These are phyloP conservation scores for Phytophthora fragariae DNA, from an alignment of 352 stramenopile species.

Conservation along the genomic window DNA sequence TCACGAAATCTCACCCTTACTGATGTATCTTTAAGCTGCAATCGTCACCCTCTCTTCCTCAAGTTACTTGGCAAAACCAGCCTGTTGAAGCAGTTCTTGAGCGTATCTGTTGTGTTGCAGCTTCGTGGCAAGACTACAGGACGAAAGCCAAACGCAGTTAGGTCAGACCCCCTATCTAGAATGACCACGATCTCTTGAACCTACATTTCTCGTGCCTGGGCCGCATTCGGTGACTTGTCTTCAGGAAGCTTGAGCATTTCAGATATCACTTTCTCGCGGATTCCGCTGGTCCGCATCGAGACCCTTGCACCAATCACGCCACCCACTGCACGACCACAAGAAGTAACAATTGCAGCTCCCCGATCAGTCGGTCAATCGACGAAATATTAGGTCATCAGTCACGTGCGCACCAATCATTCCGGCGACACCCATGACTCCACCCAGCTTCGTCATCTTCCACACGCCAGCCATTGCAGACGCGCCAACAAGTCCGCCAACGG, in stretches of 20 bases:
- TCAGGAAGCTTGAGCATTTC: not conserved
- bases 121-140: not conserved
- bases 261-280: not conserved
- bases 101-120: conserved; percentile 16
- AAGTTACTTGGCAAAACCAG: not conserved
- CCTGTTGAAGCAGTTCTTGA: conserved; percentile 10
- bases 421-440: conserved; percentile 16
- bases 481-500: conserved; percentile 12
- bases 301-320: not conserved
- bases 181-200: not conserved
- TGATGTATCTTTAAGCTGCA: too few species aligned
- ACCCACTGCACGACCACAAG: not conserved
- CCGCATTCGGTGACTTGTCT: not conserved
- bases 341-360: not conserved
- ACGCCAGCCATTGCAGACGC: conserved; percentile 25
- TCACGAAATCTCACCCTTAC: too few species aligned
- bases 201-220: not conserved
- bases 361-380: not conserved
- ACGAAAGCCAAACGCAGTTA: not conserved
- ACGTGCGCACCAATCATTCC: conserved; percentile 18
- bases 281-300: not conserved
- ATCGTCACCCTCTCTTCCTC: too few species aligned
- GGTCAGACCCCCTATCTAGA: not conserved
- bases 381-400: not conserved
- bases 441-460: conserved; percentile 23